Evolutionary conservation across 768 basidiomycete genomes (phyloP).

Genomic region (Sarcodon aspratus): DNA sequence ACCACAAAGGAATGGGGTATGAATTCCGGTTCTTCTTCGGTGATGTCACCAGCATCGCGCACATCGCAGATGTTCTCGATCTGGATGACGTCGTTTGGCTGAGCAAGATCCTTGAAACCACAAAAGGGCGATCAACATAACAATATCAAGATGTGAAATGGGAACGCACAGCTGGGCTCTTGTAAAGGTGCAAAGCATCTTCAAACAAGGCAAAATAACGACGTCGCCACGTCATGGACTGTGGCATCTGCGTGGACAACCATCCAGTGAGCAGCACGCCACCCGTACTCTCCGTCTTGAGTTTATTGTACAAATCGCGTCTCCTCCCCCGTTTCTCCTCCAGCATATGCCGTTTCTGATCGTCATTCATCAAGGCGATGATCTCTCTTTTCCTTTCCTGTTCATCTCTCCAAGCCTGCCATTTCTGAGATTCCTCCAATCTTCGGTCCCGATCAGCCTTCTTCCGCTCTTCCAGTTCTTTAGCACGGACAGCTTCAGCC

Average conservation of each 20-base stretch:
- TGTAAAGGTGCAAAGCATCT: conserved; percentile 14
- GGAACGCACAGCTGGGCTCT: conserved; percentile 15
- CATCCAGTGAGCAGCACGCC: conserved; percentile 13
- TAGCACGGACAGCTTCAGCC: conserved; percentile 11
- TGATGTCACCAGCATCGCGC: conserved; percentile 17
- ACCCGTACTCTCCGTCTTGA: not conserved
- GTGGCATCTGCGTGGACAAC: conserved; percentile 18
- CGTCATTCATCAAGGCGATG: conserved; percentile 7
- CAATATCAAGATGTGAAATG: not conserved
- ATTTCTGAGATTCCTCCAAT: conserved; percentile 12
- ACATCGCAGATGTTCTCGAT: conserved; percentile 12
- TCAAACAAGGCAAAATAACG: conserved; percentile 18
- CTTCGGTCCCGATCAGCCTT: conserved; percentile 13
- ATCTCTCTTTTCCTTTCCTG: conserved; percentile 10
- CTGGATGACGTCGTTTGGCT: conserved; percentile 11
- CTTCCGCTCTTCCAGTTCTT: conserved; percentile 9
- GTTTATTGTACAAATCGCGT: not conserved
- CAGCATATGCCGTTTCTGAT: conserved; percentile 2
- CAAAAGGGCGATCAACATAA: not conserved
- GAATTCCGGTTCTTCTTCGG: conserved; percentile 16
- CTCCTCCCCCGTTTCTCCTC: conserved; percentile 6
- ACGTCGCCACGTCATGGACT: conserved; percentile 18
- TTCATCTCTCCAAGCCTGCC: conserved; percentile 14
- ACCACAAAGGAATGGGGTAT: conserved; percentile 22
- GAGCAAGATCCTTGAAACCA: conserved; percentile 9